Evolutionary conservation across 148 eudicot species (phyloP).

Genomic region (Dianthus caryophyllus): DNA sequence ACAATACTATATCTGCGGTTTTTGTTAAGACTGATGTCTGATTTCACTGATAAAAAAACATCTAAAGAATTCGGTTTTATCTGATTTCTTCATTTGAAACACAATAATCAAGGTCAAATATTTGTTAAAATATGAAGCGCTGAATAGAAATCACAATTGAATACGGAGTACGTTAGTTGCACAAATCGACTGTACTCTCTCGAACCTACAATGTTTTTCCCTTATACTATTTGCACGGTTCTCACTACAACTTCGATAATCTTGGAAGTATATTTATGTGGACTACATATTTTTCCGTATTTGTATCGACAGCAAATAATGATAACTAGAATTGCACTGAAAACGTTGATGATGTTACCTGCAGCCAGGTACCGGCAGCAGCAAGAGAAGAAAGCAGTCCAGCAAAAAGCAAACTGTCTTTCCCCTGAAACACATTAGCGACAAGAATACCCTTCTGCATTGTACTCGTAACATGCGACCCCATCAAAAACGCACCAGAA

Average conservation of each 20-base stretch:
- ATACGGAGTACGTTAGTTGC: neutral
- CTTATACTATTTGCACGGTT: neutral
- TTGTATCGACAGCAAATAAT: neutral
- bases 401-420: constrained; percentile 71
- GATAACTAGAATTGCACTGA: neutral
- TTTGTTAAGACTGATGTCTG: neutral
- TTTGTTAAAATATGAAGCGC: neutral
- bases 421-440: constrained; percentile 82
- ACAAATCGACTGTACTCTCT: neutral
- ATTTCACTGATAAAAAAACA: neutral
- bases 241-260: too few species aligned
- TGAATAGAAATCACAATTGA: too few species aligned
- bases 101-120: neutral
- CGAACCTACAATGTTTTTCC: neutral
- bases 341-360: constrained; percentile 39
- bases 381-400: constrained; percentile 73
- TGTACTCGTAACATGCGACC: constrained; percentile 81
- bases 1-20: neutral
- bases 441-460: constrained; percentile 99
- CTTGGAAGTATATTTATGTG: too few species aligned
- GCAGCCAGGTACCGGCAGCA: constrained; percentile 98
- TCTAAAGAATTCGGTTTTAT: neutral
- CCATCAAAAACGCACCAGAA: constrained; percentile 85
- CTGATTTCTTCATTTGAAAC: neutral
- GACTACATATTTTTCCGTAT: neutral